phyloP scores from a whole-genome alignment of 2,329 filamentous ascomycete species.

The Neophaeococcomyces aloes region DNA sequence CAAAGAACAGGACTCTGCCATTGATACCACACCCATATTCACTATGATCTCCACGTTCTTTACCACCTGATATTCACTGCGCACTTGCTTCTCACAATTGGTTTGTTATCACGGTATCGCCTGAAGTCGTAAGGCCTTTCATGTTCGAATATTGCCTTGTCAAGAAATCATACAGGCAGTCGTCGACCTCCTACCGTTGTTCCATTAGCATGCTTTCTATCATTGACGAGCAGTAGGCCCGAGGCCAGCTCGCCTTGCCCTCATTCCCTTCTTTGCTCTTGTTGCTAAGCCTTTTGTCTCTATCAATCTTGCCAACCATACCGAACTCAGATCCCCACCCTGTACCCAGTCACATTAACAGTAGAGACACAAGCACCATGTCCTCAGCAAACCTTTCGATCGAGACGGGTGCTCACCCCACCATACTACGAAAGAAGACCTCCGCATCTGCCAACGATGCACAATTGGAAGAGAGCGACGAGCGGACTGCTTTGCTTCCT shows the following conservation, averaged over 20 bases:
- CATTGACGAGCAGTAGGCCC: slow-evolving; percentile 2
- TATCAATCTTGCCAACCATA: background rate
- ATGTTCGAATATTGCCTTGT: background rate
- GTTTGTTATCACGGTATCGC: background rate
- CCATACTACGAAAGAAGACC: background rate
- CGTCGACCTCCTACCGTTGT: background rate
- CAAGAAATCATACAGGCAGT: background rate
- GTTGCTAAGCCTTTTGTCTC: background rate
- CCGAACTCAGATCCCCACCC: background rate
- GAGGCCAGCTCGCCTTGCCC: background rate
- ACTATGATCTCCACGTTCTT: background rate
- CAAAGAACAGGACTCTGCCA: background rate
- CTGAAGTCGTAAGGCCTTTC: background rate
- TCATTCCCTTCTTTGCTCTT: background rate
- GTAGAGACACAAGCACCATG: background rate
- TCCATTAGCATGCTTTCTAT: background rate
- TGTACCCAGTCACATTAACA: background rate
- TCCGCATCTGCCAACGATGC: slow-evolving; percentile 4
- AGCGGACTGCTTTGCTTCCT: slow-evolving; percentile 14
- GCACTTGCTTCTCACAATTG: background rate
- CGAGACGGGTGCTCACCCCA: background rate
- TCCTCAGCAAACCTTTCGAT: background rate
- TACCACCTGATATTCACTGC: background rate
- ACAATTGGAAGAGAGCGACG: slow-evolving; percentile 3
- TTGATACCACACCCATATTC: background rate